Conservation (phyloP, 2,329 filamentous ascomycete genomes). For the Fusarium torreyae region DNA sequence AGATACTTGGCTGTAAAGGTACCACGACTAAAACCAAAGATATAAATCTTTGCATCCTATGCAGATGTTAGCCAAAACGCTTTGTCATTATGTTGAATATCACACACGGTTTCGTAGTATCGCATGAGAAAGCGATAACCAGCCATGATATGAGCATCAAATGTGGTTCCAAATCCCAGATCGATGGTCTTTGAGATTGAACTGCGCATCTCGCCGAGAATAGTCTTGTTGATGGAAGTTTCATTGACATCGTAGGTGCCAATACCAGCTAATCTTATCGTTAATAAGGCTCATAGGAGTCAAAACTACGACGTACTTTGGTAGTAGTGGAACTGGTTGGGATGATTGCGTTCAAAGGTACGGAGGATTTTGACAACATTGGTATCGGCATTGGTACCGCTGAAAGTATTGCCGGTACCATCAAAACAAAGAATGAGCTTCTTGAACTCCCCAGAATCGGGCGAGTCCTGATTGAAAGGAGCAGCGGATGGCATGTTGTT, state of each 20-base stretch:
- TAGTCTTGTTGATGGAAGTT: slow-evolving; percentile 56
- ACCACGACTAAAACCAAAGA: slow-evolving; percentile 68
- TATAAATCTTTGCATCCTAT: slow-evolving; percentile 65
- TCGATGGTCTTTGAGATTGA: slow-evolving; percentile 58
- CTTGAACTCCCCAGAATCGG: not conserved
- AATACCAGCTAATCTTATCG: slow-evolving; percentile 57
- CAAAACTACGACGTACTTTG: slow-evolving; percentile 55
- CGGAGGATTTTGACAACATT: slow-evolving; percentile 67
- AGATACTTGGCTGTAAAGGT: slow-evolving; percentile 67
- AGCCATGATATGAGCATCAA: slow-evolving; percentile 66
- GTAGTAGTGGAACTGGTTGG: slow-evolving; percentile 64
- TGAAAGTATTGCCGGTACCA: slow-evolving; percentile 64
- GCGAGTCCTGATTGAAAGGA: not conserved
- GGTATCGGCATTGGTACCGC: slow-evolving; percentile 63
- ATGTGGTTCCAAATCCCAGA: slow-evolving; percentile 61
- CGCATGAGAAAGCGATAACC: slow-evolving; percentile 70
- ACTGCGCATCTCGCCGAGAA: slow-evolving; percentile 53
- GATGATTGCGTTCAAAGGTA: slow-evolving; percentile 61
- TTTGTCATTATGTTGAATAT: not conserved
- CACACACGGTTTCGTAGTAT: slow-evolving; percentile 60
- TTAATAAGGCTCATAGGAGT: not conserved
- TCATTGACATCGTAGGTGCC: slow-evolving; percentile 64
- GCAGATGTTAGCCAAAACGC: no score
- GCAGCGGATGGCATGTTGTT: not conserved
- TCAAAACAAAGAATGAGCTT: slow-evolving; percentile 66